phyloP scores from a whole-genome alignment of 2,329 filamentous ascomycete genomes.

The Apiospora kogelbergensis region DNA sequence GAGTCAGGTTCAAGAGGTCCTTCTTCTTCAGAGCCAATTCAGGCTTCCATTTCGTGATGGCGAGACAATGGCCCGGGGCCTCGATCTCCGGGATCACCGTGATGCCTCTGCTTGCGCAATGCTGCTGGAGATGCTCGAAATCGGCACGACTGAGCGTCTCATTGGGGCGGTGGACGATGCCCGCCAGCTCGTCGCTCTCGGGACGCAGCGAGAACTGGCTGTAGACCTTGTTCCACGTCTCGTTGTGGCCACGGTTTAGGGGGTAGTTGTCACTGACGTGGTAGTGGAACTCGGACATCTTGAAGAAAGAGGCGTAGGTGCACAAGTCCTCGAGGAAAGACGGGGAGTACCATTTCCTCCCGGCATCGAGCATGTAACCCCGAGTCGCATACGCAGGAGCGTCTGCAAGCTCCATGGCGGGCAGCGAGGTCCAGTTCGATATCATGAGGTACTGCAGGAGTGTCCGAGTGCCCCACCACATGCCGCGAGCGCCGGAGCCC shows the following conservation, averaged over 20 bases:
- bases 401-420: conserved; percentile 32
- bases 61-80: conserved; percentile 51
- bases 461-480: conserved; percentile 48
- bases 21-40: conserved; percentile 45
- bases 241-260: conserved; percentile 44
- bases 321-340: conserved; percentile 43
- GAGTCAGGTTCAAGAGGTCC: conserved; percentile 51
- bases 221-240: conserved; percentile 45
- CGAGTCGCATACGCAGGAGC: conserved; percentile 43
- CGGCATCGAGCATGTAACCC: conserved; percentile 44
- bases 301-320: conserved; percentile 46
- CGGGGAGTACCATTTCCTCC: conserved; percentile 42
- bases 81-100: conserved; percentile 57
- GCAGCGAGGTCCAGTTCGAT: conserved; percentile 28
- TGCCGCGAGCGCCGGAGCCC: conserved; percentile 42
- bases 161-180: conserved; percentile 43
- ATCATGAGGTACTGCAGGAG: conserved; percentile 42
- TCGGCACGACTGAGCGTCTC: conserved; percentile 45
- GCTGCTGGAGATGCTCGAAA: conserved; percentile 47
- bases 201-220: conserved; percentile 43
- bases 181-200: conserved; percentile 34
- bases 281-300: conserved; percentile 49
- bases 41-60: conserved; percentile 56
- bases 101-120: conserved; percentile 50
- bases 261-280: conserved; percentile 50